These are phyloP conservation scores for Suhomyces bribrorum DNA, from an alignment of 1,139 yeast species.

Conservation along the genomic window DNA sequence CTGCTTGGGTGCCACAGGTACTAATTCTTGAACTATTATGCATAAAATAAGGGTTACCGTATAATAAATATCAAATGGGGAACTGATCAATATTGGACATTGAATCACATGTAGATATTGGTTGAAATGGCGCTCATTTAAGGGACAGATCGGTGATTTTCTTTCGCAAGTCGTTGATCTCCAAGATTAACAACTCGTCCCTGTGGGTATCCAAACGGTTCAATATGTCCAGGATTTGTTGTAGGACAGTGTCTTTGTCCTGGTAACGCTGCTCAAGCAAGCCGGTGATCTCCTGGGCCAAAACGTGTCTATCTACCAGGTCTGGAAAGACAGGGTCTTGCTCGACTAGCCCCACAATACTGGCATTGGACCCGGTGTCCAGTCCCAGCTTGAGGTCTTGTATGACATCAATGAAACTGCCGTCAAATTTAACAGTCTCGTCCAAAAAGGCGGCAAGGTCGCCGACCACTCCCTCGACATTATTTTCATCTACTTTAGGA, in stretches of 20 bases:
- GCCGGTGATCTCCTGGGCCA: slow-evolving; percentile 22
- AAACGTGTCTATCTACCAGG: slow-evolving; percentile 16
- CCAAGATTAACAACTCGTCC: slow-evolving; percentile 28
- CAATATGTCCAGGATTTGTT: slow-evolving; percentile 19
- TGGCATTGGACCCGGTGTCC: slow-evolving; percentile 24
- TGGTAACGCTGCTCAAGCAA: slow-evolving; percentile 12
- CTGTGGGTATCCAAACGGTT: slow-evolving; percentile 18
- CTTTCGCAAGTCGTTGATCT: slow-evolving; percentile 24
- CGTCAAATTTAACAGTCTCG: slow-evolving; percentile 25
- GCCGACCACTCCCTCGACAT: slow-evolving; percentile 28
- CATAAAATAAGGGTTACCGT: too few species aligned
- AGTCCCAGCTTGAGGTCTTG: slow-evolving; percentile 19
- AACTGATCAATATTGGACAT: too few species aligned
- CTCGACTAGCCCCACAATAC: slow-evolving; percentile 22
- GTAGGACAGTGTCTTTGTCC: slow-evolving; percentile 9
- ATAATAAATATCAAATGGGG: too few species aligned
- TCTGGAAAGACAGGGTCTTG: slow-evolving; percentile 13
- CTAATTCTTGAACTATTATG: too few species aligned
- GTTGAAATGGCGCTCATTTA: neutral
- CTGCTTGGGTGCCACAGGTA: too few species aligned
- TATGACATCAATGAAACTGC: slow-evolving; percentile 33
- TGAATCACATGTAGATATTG: too few species aligned
- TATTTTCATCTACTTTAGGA: slow-evolving; percentile 7
- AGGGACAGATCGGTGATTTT: slow-evolving; percentile 1
- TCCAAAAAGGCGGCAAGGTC: slow-evolving; percentile 32